phyloP scores from a whole-genome alignment of 768 basidiomycete genomes.

The Boletellus emodensis region DNA sequence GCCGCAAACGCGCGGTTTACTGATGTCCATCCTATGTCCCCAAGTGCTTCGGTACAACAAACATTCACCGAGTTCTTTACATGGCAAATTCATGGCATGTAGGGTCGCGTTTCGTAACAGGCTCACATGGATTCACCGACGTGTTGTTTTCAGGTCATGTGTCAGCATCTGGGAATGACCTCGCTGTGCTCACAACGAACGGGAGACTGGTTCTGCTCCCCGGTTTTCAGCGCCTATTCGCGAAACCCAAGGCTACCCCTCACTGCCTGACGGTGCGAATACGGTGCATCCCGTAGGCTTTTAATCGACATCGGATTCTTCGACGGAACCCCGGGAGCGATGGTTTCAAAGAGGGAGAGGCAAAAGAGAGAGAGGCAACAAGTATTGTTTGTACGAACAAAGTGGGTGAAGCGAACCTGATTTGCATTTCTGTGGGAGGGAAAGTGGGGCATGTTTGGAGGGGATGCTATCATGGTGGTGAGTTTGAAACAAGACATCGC shows the following conservation, averaged over 20 bases:
- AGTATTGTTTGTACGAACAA: too few relatives aligned
- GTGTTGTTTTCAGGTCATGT: constrained; percentile 34
- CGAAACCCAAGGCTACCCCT: constrained; percentile 32
- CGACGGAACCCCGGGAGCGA: too few relatives aligned
- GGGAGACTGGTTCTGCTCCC: constrained; percentile 27
- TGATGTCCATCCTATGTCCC: constrained; percentile 13
- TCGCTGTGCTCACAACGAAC: constrained; percentile 27
- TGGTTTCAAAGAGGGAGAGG: too few relatives aligned
- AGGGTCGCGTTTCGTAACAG: neutral
- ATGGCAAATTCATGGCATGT: constrained; percentile 27
- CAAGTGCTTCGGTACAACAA: constrained; percentile 17
- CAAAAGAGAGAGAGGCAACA: too few relatives aligned
- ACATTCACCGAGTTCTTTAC: neutral
- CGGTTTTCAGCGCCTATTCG: constrained; percentile 24
- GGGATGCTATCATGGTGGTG: too few relatives aligned
- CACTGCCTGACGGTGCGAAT: constrained; percentile 23
- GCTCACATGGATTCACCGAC: neutral
- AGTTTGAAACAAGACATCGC: too few relatives aligned
- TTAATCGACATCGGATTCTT: neutral
- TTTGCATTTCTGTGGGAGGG: too few relatives aligned
- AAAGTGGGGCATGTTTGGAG: too few relatives aligned
- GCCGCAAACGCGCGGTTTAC: constrained; percentile 4
- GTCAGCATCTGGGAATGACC: constrained; percentile 43
- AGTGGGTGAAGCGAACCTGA: too few relatives aligned
- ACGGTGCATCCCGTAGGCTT: neutral